A percentile compares a stretch with the other conserved stretches of the same genome.
phyloP scores from a whole-genome alignment of 345 rosid genomes.

The Arabis hirsuta region DNA sequence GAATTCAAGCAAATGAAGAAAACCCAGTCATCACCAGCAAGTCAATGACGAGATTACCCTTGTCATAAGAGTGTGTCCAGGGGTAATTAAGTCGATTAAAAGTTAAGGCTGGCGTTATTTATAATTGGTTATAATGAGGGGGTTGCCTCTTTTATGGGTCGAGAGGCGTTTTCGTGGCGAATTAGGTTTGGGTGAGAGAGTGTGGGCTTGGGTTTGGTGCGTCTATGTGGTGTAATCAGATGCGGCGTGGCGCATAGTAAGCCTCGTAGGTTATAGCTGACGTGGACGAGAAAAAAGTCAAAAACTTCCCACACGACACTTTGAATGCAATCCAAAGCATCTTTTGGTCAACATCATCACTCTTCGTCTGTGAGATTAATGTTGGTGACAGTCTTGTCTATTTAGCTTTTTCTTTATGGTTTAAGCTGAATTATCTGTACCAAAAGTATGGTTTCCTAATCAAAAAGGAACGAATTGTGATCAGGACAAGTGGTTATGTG shows the following conservation, averaged over 20 bases:
- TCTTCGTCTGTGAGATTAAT: background rate
- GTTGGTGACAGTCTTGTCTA: conserved; percentile 22
- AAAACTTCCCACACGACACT: conserved; percentile 22
- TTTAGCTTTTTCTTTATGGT: conserved; percentile 4
- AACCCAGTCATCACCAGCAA: background rate
- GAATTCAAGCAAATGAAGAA: conserved; percentile 6
- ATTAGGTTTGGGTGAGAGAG: conserved; percentile 36
- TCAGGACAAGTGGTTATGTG: conserved; percentile 35
- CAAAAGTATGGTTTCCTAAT: conserved; percentile 29
- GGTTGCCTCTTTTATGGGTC: conserved; percentile 45
- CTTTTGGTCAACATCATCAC: conserved; percentile 35
- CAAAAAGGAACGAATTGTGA: conserved; percentile 10
- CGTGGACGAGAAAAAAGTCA: conserved; percentile 29
- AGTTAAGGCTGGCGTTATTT: conserved; percentile 36
- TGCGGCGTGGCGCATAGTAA: conserved; percentile 37
- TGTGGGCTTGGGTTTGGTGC: conserved; percentile 31
- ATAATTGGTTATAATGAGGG: conserved; percentile 42
- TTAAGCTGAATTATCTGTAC: conserved; percentile 23
- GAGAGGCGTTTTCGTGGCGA: conserved; percentile 45
- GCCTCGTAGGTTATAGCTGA: conserved; percentile 15
- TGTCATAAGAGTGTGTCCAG: background rate
- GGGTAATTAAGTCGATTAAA: conserved; percentile 29
- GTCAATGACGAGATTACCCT: conserved; percentile 21
- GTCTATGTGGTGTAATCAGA: conserved; percentile 35
- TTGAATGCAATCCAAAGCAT: conserved; percentile 23